Conservation (phyloP, 108 stramenopile species). For the Cyclotella sp. region DNA sequence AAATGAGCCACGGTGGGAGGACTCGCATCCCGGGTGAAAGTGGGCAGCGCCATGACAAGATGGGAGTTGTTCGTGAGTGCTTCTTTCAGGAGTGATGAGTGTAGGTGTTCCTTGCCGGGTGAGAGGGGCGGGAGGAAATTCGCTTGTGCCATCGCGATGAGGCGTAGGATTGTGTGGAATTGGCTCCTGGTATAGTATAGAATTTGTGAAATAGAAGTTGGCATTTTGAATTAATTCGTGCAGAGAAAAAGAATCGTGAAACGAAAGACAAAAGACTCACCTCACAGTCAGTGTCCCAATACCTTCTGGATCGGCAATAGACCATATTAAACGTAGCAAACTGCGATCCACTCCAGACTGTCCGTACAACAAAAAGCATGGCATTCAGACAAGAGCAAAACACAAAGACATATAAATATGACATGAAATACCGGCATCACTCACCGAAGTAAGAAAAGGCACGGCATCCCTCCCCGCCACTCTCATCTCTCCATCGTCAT, state of each 20-base stretch:
- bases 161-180: slow-evolving; percentile 58
- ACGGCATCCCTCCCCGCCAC: slow-evolving; percentile 67
- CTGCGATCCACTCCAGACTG: slow-evolving; percentile 58
- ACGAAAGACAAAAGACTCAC: background rate
- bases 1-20: slow-evolving; percentile 39
- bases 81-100: slow-evolving; percentile 9
- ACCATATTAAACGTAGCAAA: slow-evolving; percentile 60
- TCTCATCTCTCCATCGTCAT: slow-evolving; percentile 34
- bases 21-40: slow-evolving; percentile 20
- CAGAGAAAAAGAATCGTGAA: background rate
- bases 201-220: background rate
- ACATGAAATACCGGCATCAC: background rate
- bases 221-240: background rate
- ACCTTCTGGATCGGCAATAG: slow-evolving; percentile 61
- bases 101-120: background rate
- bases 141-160: slow-evolving; percentile 71
- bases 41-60: slow-evolving; percentile 34
- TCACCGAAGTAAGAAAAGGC: slow-evolving; percentile 60
- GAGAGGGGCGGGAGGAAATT: slow-evolving; percentile 37
- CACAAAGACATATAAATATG: background rate
- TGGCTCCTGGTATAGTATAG: slow-evolving; percentile 21
- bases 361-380: background rate
- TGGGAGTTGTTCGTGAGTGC: slow-evolving; percentile 18
- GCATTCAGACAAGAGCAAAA: background rate
- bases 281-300: slow-evolving; percentile 52